Base-by-base conservation (phyloP, 1,284 basidiomycete species). In the Melampsora americana region DNA sequence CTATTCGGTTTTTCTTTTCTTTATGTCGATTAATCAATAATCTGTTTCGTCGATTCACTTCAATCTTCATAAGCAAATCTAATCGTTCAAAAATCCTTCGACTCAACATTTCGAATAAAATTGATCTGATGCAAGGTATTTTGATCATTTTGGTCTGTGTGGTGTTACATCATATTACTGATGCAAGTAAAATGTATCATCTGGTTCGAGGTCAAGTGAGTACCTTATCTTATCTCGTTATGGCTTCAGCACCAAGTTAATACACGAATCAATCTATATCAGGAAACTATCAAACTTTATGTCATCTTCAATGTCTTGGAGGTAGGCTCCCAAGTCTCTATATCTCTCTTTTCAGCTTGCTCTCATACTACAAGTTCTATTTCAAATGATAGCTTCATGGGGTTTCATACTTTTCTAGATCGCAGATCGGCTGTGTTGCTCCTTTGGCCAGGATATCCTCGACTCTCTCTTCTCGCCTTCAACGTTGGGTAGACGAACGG, bases 261-360 rank as follows among this genome's bases (percentile, higher is more conserved):
- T 28, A 42, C 20, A 30, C 32, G 46, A 28, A 67, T 44, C 14
- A n/a, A 1, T 67, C n/a, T 30, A 18, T 64, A 30, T 1, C 6
- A 75, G 65, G 94, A 97, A 81, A 95, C 92, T 2, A 95, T 99
- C 85, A 99, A 99, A 85, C 85, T 99, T 72, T 98, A 98, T 85
- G 96, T 99, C 78, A 97, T 99, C 78, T 99, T 98, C 85, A 99
- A 98, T 83, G 95, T 93, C 11, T 86, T 97, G 18, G 94, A 96
- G 87, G 93, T 93, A 48, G 69, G 83, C 80, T 28, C 2, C 6
- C 7, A 39, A 1, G 4, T 61, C n/a, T 35, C 66, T 68, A 53
- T 5, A 4, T 30, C 11, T 18, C 42, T 18, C 11, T 48, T 18
- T 71, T 48, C 26, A 42, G 6, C 4, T 71, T 30, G 14, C 42